Base-by-base conservation (phyloP, 1,284 basidiomycete species). In the Sanghuangporus baumii region DNA sequence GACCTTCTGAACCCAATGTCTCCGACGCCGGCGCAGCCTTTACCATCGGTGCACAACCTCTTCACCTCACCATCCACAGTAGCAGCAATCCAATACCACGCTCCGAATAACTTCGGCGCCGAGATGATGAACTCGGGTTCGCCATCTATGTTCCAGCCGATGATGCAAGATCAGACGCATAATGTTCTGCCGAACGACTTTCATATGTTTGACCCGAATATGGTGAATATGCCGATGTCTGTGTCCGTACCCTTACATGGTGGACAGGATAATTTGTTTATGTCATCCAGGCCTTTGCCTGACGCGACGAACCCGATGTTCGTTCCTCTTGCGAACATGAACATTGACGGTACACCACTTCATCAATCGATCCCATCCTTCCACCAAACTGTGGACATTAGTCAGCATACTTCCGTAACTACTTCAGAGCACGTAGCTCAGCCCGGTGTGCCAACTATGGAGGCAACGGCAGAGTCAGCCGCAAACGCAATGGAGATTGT, bases 1-100 rank as follows among this genome's bases (percentile, higher is more conserved):
- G 71, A 74, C 8, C 75, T 88, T 38, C 75, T 88, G 41, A 88
- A 87, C 66, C 86, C 86, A 0, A 67, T 79, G 58, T 73, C 75
- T 6, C 70, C 72, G 16, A 70, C 75, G n/a, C 70, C 72, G n/a
- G 70, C 75, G n/a, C 69, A 73, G 37, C 66, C 70, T 41, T 71
- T 61, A 36, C 62, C 62, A 26, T 57, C 62, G 7, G 14, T 64
- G 20, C 58, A 64, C 46, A 57, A 38, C 26, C 23, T 62, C 4
- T 51, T 62, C 14, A 9, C n/a, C 6, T n/a, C 55, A 1, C 11
- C 23, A 1, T 40, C 48, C 8, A 14, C 38, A 2, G 9, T 14
- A 2, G n/a, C 26, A 12, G 16, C n/a, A 9, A 31, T 1, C 26
- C 26, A 31, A 31, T 4, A 31, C 0, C 2, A 31, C 26, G 26